Base-by-base conservation (phyloP, 352 stramenopile species). In the Globisporangium canariense region DNA sequence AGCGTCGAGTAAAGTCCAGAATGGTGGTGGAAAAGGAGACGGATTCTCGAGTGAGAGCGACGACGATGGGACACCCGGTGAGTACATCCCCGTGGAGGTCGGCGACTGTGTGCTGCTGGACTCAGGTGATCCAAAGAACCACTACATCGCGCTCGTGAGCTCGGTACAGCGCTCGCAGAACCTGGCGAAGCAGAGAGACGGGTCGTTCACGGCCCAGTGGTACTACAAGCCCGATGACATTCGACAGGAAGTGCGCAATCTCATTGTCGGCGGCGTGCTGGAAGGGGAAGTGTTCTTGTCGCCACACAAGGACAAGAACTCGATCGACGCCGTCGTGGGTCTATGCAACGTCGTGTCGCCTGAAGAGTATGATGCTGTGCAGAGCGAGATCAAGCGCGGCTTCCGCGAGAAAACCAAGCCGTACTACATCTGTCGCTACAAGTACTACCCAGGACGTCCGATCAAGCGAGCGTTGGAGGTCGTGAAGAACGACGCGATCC, bases 141-240 rank as follows among this genome's bases (percentile, higher is more conserved):
- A 81, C 25, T 93, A 76, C 56, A 74, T 94, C 30, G 86, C 86
- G 13, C 78, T 94, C 10, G 86, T 94, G 25, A 89, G 79, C 65
- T 81, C 73, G 7, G 76, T 94, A 4, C 79, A 93, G 69, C 79
- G 75, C 1, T 89, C 83, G 22, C 77, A 83, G 56, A 77, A 78
- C 14, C 67, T 74, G 50, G 62, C 78, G 9, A 79, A 78, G 49
- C 78, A 14, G 76, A 78, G 43, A 32, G 52, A 9, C 70, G 74
- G 60, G 3, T 78, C 69, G 18, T 94, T 94, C 64, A 91, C 86
- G 40, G 86, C 81, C 28, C 82, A 93, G 66, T 94, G 86, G 86
- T 94, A 91, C 56, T 94, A 93, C 67, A 92, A 92, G 59, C 80
- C 82, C 0, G 80, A 90, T 8, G 86, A 94, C 54, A 73, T 94